Percentiles rank a stretch among this genome's conserved stretches.
phyloP scores from a whole-genome alignment of 2,329 filamentous ascomycete genomes.

The Didymella segeticola region DNA sequence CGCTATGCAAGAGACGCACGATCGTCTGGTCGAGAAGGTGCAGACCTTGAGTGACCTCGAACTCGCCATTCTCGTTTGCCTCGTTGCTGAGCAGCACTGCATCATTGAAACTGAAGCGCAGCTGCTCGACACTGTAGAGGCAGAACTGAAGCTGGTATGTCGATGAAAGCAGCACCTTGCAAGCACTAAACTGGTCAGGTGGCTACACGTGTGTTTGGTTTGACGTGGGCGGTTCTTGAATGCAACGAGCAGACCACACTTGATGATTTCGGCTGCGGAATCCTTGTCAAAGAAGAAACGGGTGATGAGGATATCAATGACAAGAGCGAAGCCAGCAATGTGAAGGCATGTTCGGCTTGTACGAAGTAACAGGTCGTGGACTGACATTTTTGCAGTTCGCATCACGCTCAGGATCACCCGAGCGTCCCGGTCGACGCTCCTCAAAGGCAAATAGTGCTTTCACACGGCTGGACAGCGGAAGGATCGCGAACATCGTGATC shows the following conservation, averaged over 20 bases:
- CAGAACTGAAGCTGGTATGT: constrained; percentile 73
- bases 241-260: constrained; percentile 77
- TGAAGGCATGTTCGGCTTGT: neutral
- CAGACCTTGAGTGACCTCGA: constrained; percentile 86
- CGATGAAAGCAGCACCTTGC: neutral
- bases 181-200: constrained; percentile 58
- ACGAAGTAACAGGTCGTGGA: neutral
- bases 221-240: constrained; percentile 72
- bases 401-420: constrained; percentile 25
- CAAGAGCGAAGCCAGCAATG: constrained; percentile 6
- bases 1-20: constrained; percentile 30
- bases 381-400: constrained; percentile 26
- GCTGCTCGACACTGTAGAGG: constrained; percentile 70
- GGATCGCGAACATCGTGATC: constrained; percentile 82
- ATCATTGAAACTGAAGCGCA: constrained; percentile 76
- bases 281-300: constrained; percentile 59
- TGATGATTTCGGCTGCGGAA: constrained; percentile 77
- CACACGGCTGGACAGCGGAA: constrained; percentile 54
- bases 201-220: constrained; percentile 72
- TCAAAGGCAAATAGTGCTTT: constrained; percentile 44
- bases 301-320: constrained; percentile 35
- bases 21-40: constrained; percentile 64
- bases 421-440: constrained; percentile 28
- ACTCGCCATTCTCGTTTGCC: constrained; percentile 81
- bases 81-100: constrained; percentile 85